A percentile compares a stretch with the other conserved stretches of the same genome.
Evolutionary conservation across 495 filamentous ascomycete genomes (phyloP).

Genomic region (Usnea hakonensis): DNA sequence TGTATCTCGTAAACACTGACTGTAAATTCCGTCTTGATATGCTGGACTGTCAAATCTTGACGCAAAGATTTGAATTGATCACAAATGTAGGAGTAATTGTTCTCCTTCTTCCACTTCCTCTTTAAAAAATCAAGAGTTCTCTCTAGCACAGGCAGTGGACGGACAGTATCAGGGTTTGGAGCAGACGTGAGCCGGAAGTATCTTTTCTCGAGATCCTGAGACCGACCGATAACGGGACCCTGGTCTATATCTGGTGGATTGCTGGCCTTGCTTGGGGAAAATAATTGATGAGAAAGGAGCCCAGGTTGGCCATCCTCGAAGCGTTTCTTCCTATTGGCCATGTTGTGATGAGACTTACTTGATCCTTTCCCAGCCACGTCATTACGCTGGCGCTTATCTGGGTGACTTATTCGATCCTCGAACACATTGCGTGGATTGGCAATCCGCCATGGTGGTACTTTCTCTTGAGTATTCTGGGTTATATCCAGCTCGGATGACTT

Average conservation of each 20-base stretch:
- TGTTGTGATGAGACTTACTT: constrained; percentile 85
- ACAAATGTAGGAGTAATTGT: constrained; percentile 95
- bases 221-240: constrained; percentile 81
- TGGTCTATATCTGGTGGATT: constrained; percentile 51
- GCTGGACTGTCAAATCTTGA: constrained; percentile 96
- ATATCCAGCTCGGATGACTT: constrained; percentile 62
- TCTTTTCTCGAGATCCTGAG: constrained; percentile 78
- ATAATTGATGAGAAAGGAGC: constrained; percentile 32
- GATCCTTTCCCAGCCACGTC: constrained; percentile 42
- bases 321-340: constrained; percentile 82
- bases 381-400: constrained; percentile 55
- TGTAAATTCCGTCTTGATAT: constrained; percentile 90
- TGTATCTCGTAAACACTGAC: constrained; percentile 96
- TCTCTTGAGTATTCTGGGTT: constrained; percentile 35
- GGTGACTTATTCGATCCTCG: constrained; percentile 69
- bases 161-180: constrained; percentile 77
- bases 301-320: constrained; percentile 49
- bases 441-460: constrained; percentile 60
- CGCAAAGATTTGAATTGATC: constrained; percentile 98
- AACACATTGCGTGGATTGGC: constrained; percentile 55
- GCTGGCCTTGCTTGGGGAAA: constrained; percentile 50
- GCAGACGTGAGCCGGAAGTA: constrained; percentile 90
- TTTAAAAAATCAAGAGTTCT: constrained; percentile 83
- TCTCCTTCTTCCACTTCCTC: constrained; percentile 87
- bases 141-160: constrained; percentile 71